Percentiles rank a stretch among this genome's conserved stretches.
Evolutionary conservation across 495 filamentous ascomycete genomes (phyloP).

Genomic region (Penicillium paxilli): DNA sequence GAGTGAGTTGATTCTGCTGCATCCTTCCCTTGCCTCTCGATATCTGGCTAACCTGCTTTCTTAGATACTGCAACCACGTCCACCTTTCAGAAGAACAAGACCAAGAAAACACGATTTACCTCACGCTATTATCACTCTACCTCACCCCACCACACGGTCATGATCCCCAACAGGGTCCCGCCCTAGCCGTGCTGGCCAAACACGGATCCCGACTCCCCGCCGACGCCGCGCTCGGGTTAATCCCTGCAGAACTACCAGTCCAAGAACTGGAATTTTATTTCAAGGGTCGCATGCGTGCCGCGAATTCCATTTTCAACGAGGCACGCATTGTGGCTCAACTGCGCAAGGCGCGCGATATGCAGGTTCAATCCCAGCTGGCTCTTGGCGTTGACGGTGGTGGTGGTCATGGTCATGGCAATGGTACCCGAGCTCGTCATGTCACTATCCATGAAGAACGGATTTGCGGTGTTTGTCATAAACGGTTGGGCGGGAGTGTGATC

Average conservation of each 20-base stretch:
- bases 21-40: background rate
- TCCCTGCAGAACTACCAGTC: slow-evolving; percentile 78
- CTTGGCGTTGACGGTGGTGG: slow-evolving; percentile 60
- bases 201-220: slow-evolving; percentile 92
- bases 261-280: slow-evolving; percentile 88
- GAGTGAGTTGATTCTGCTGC: slow-evolving; percentile 53
- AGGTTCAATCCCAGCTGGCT: slow-evolving; percentile 67
- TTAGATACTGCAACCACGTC: slow-evolving; percentile 84
- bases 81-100: slow-evolving; percentile 65
- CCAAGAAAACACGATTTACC: slow-evolving; percentile 73
- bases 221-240: slow-evolving; percentile 75
- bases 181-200: slow-evolving; percentile 81
- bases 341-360: slow-evolving; percentile 69
- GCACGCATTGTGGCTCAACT: slow-evolving; percentile 72
- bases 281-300: slow-evolving; percentile 83
- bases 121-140: slow-evolving; percentile 87
- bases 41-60: slow-evolving; percentile 12
- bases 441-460: slow-evolving; percentile 82
- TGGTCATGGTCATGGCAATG: too few relatives aligned
- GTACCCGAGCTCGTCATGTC: slow-evolving; percentile 68
- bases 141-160: slow-evolving; percentile 78
- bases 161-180: slow-evolving; percentile 71
- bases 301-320: slow-evolving; percentile 77
- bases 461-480: slow-evolving; percentile 89
- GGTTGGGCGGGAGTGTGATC: slow-evolving; percentile 87